Evolutionary conservation across 2,329 filamentous ascomycete genomes (phyloP), one percentile per base, ranked within the genome.

Genomic region (Fusarium haematococcum): DNA sequence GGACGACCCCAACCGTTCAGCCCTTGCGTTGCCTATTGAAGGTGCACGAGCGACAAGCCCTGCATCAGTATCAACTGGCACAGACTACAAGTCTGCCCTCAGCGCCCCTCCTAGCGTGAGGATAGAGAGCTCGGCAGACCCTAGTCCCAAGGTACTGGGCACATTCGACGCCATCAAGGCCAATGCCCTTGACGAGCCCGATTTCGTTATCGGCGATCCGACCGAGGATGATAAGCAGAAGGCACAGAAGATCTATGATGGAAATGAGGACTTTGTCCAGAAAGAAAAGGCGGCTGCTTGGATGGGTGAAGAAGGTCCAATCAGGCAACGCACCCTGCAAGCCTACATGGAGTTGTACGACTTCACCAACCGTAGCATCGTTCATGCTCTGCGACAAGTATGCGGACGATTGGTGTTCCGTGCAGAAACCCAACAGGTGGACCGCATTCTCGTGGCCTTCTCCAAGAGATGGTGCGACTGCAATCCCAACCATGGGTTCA

Each of bases 271-370:
- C 61, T 93, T 95, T 69, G 91, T 97, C 25, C 88, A 89, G 45
- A 95, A 94, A 79, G 91, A 93, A 35, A 92, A 93, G 80, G 95
- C 95, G 18, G 95, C 95, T 30, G 90, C 95, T 32, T 97, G 95
- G 92, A 92, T 98, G 83, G 97, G 97, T 76, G 94, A 97, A 77
- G 90, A 92, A 71, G 90, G 90, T 0, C 85, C 86, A 2, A 83
- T 90, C 35, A 86, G 90, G 18, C 87, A 91, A 77, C 85, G 89
- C 25, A 91, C 89, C 0, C 80, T 92, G 25, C 84, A 85, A 74
- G 96, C 96, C 1, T 99, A 98, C 83, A 97, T 99, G 93, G 92
- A 95, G 70, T 86, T 98, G 13, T 98, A 96, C 81, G 93, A 98
- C 80, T 98, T 97, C 85, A 86, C 90, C 9, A 92, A 93, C 77